Evolutionary conservation across 73 alveolate genomes (phyloP).

Genomic region (Symbiodinium pilosum): DNA sequence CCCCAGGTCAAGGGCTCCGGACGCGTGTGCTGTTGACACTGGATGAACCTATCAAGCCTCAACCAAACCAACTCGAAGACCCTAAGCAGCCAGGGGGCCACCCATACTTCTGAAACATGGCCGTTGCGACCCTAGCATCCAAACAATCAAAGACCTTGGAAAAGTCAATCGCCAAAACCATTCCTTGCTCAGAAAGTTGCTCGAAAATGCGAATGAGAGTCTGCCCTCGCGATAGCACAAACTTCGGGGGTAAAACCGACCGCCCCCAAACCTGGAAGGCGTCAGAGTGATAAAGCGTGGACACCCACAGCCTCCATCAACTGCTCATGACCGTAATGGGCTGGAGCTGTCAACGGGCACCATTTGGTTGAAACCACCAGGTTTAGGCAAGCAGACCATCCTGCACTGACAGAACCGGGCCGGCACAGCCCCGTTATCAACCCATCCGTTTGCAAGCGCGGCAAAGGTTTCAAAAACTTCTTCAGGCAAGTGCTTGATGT

Average conservation of each 20-base stretch:
- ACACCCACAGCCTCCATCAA: background rate
- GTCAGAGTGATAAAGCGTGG: background rate
- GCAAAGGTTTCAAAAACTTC: background rate
- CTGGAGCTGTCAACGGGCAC: background rate
- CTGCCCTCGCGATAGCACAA: background rate
- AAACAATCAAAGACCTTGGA: background rate
- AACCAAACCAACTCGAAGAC: background rate
- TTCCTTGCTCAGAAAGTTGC: background rate
- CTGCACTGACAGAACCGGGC: background rate
- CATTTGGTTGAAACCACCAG: background rate
- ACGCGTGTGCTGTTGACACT: constrained; percentile 1
- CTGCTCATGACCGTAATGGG: background rate
- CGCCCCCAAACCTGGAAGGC: background rate
- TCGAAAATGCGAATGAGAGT: constrained; percentile 10
- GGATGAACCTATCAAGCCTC: background rate
- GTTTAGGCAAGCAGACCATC: constrained; percentile 16
- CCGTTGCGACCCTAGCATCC: background rate
- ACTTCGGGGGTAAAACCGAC: background rate
- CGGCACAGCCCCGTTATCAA: background rate
- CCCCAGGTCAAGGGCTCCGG: background rate
- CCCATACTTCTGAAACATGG: background rate
- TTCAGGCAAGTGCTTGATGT: background rate
- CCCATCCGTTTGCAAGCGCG: background rate
- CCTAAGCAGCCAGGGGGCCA: background rate
- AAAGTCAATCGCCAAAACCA: background rate